phyloP scores from a whole-genome alignment of 2,329 filamentous ascomycete species.

The Alternaria sp. region DNA sequence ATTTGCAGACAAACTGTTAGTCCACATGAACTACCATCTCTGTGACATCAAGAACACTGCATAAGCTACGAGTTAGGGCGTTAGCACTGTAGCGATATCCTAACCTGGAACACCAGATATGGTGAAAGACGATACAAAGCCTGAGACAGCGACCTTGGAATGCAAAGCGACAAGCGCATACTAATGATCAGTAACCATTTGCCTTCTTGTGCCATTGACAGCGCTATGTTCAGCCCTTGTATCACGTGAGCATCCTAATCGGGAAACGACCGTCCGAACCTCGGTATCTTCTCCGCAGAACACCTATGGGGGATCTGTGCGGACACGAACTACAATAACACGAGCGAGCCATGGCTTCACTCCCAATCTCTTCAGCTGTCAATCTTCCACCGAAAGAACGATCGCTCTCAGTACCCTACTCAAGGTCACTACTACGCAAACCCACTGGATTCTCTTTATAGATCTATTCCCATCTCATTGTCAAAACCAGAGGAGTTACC shows the following conservation, averaged over 20 bases:
- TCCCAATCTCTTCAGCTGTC: neutral
- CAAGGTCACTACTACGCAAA: neutral
- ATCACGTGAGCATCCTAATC: constrained; percentile 18
- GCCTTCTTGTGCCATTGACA: neutral
- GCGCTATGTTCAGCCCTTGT: no score
- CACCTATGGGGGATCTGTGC: constrained; percentile 27
- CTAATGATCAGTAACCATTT: neutral
- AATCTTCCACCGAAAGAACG: neutral
- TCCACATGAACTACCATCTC: neutral
- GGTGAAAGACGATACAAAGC: neutral
- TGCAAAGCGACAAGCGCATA: neutral
- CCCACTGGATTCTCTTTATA: neutral
- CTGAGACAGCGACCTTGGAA: neutral
- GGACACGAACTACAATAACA: constrained; percentile 12
- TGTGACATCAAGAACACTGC: neutral
- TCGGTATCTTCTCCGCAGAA: constrained; percentile 37
- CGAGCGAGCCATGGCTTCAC: neutral
- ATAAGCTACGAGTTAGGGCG: neutral
- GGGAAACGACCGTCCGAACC: constrained; percentile 28
- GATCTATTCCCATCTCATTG: neutral
- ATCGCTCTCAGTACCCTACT: neutral
- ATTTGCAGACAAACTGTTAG: neutral
- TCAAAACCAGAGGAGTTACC: neutral
- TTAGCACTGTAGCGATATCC: neutral
- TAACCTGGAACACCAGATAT: neutral